Evolutionary conservation across 257 asterid species (phyloP), one percentile per base, ranked within the genome.

Genomic region (Fraxinus quadrangulata): DNA sequence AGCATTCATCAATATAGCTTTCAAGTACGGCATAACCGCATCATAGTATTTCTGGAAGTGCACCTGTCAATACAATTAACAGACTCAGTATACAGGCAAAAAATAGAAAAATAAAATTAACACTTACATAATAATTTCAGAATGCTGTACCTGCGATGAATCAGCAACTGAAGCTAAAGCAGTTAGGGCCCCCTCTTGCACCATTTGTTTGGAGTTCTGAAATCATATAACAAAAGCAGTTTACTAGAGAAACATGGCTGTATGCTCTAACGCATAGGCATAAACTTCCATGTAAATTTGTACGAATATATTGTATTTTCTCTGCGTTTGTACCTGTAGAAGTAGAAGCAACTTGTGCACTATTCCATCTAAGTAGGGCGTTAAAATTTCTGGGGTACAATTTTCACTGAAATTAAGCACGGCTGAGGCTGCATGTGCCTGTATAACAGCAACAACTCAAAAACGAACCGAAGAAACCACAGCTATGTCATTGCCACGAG

Each of bases 361-460:
- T 67, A 90, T 81, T 80, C 94, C 97, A 79, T 94, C 98, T 71
- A 94, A 83, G 84, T 94, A 94, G n/a, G 97, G 97, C 0, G 91
- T 85, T 84, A 94, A 84, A 81, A 94, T 89, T 79, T 92, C 97
- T 4, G 97, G 97, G 5, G 97, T 92, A 86, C 98, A 92, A 82
- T 92, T 92, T 81, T 94, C 98, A 70, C 98, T 92, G 72, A 94
- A 94, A 87, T 94, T 94, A 12, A 94, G 96, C 69, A 94, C 97
- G 24, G 96, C 98, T 74, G 98, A 94, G 54, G 98, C 98, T n/a
- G 98, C 96, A 86, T 94, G 98, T 31, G 98, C 98, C 98, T 94
- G 89, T 82, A 83, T 70, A 83, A 76, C 69, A 66, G 37, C 51
- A 75, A 39, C 16, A 54, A 33, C 0, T 70, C 63, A 45, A 73